Conservation (phyloP, 1,139 yeast species). For the Yamadazyma songkhlaensis region DNA sequence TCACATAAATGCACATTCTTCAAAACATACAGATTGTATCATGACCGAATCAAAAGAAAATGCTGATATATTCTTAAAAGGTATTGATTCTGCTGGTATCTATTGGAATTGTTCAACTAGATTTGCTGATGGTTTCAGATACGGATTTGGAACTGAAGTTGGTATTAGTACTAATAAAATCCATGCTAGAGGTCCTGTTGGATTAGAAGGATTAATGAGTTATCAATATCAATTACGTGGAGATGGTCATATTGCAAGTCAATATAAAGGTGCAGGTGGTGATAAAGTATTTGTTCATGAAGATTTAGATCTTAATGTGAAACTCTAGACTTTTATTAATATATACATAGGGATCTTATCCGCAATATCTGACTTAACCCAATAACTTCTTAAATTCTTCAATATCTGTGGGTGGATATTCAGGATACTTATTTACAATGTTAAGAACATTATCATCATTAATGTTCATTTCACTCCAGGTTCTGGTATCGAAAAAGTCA, state of each 20-base stretch:
- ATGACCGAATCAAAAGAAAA: slow-evolving; percentile 66
- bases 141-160: slow-evolving; percentile 98
- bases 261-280: slow-evolving; percentile 93
- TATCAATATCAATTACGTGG: slow-evolving; percentile 94
- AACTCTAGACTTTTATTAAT: slow-evolving; percentile 5
- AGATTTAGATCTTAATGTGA: slow-evolving; percentile 36
- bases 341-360: neutral
- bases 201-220: slow-evolving; percentile 92
- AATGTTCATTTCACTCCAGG: slow-evolving; percentile 52
- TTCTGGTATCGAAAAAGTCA: slow-evolving; percentile 54
- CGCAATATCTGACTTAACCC: slow-evolving; percentile 1
- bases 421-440: slow-evolving; percentile 37
- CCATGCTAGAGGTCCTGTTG: slow-evolving; percentile 98
- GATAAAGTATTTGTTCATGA: slow-evolving; percentile 73
- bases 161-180: slow-evolving; percentile 96
- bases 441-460: slow-evolving; percentile 21
- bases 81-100: slow-evolving; percentile 95
- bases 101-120: slow-evolving; percentile 97
- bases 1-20: slow-evolving; percentile 87
- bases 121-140: slow-evolving; percentile 97
- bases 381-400: slow-evolving; percentile 20
- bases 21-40: slow-evolving; percentile 94
- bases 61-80: slow-evolving; percentile 78
- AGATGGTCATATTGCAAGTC: slow-evolving; percentile 87
- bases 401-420: slow-evolving; percentile 39